phyloP scores from a whole-genome alignment of 768 basidiomycete genomes.

The Mycena pura region DNA sequence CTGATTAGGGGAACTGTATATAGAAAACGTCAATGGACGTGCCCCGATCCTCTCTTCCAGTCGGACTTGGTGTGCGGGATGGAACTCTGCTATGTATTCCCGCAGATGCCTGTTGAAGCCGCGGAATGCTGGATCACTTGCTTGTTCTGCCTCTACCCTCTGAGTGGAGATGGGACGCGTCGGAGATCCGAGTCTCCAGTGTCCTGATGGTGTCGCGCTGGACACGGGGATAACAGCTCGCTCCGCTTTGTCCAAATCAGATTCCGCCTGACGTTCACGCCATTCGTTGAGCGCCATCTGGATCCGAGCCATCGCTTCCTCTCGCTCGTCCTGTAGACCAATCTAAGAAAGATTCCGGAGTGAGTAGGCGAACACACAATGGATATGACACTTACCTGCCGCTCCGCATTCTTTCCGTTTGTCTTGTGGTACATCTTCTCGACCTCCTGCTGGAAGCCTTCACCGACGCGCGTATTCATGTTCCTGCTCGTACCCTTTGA shows the following conservation, averaged over 20 bases:
- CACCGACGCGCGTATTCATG: slow-evolving; percentile 8
- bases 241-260: too few species aligned
- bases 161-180: background rate
- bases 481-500: slow-evolving; percentile 1
- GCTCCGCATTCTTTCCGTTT: slow-evolving; percentile 10
- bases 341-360: background rate
- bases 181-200: slow-evolving; percentile 15
- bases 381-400: background rate
- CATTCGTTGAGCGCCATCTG: slow-evolving; percentile 5
- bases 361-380: background rate
- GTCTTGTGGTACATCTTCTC: slow-evolving; percentile 10
- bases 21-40: background rate
- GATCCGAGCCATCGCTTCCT: slow-evolving; percentile 9
- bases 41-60: background rate
- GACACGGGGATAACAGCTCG: background rate
- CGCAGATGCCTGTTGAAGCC: slow-evolving; percentile 13
- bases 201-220: background rate
- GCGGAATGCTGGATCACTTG: background rate
- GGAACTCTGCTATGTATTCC: slow-evolving; percentile 9
- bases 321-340: slow-evolving; percentile 2
- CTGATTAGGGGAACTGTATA: background rate
- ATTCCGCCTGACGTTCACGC: background rate
- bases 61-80: slow-evolving; percentile 1
- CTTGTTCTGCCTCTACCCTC: background rate
- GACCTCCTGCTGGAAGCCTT: slow-evolving; percentile 15